Evolutionary conservation across 768 basidiomycete species (phyloP).

Genomic region (Lentinus tigrinus): DNA sequence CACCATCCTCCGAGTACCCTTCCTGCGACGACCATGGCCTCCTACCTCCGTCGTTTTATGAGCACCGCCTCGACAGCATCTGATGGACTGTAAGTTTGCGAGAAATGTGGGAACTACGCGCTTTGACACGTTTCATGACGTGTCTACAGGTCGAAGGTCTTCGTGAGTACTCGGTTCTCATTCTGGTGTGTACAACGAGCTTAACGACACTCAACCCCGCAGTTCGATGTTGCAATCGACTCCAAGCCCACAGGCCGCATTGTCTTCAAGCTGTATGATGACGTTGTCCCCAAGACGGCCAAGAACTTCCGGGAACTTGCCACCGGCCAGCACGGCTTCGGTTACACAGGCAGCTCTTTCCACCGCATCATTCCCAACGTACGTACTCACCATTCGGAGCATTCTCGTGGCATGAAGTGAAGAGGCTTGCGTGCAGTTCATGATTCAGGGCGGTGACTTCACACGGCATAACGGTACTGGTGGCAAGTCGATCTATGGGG

Average conservation of each 20-base stretch:
- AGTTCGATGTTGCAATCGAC: constrained; percentile 35
- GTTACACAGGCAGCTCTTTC: constrained; percentile 48
- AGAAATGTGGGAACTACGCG: too few relatives aligned
- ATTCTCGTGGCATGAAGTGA: neutral
- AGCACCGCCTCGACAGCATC: constrained; percentile 42
- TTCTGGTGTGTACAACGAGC: neutral
- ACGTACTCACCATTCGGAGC: constrained; percentile 19
- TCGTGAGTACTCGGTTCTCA: constrained; percentile 25
- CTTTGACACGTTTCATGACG: neutral
- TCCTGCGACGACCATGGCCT: constrained; percentile 37
- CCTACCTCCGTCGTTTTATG: constrained; percentile 50
- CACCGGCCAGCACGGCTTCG: constrained; percentile 47
- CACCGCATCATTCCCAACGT: constrained; percentile 68
- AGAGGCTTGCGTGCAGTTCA: constrained; percentile 44
- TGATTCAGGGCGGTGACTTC: constrained; percentile 90
- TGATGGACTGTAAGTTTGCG: constrained; percentile 19
- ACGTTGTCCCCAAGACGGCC: constrained; percentile 44
- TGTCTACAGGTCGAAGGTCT: constrained; percentile 31
- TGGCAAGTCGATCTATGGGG: constrained; percentile 84
- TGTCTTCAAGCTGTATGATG: constrained; percentile 58
- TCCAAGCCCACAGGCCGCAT: constrained; percentile 35
- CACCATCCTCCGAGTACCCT: neutral
- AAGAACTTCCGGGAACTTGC: constrained; percentile 58
- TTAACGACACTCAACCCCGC: neutral
- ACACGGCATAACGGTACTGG: constrained; percentile 74